Evolutionary conservation across 164 flowering plant species (phyloP).

Genomic region (Umbilicus rupestris): DNA sequence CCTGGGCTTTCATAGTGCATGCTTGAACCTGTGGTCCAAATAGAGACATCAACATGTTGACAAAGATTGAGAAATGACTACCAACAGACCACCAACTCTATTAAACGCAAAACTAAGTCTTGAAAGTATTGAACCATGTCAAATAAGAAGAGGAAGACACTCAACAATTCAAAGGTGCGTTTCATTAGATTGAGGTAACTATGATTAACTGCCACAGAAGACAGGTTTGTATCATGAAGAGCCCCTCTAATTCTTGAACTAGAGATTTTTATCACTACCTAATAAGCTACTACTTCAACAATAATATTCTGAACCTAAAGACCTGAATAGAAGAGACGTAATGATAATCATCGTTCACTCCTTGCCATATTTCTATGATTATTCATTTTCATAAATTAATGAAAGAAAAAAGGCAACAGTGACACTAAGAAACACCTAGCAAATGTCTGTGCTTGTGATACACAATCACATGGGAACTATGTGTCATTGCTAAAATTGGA

Average conservation of each 20-base stretch:
- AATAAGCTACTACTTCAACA: not conserved
- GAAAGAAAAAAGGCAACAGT: not conserved
- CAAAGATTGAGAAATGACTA: conserved; percentile 8
- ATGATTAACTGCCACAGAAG: not conserved
- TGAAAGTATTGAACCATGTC: not conserved
- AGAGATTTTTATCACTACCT: not conserved
- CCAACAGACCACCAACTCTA: conserved; percentile 4
- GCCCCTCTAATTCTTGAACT: not conserved
- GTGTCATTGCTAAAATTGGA: not conserved
- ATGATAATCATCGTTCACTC: not conserved
- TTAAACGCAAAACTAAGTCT: not conserved
- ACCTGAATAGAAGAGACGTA: not conserved
- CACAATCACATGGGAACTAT: not conserved
- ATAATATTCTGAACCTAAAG: conserved; percentile 1
- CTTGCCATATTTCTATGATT: not conserved
- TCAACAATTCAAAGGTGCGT: not conserved
- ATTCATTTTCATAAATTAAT: not conserved
- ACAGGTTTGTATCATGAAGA: not conserved
- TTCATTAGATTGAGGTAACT: not conserved
- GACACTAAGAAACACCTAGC: not conserved
- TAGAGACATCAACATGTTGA: not conserved
- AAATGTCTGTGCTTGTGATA: not conserved
- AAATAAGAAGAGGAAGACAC: not conserved
- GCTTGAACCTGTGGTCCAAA: not conserved
- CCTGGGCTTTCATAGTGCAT: not conserved